Evolutionary conservation across 495 filamentous ascomycete genomes (phyloP).

Genomic region (Aspergillus diversus): DNA sequence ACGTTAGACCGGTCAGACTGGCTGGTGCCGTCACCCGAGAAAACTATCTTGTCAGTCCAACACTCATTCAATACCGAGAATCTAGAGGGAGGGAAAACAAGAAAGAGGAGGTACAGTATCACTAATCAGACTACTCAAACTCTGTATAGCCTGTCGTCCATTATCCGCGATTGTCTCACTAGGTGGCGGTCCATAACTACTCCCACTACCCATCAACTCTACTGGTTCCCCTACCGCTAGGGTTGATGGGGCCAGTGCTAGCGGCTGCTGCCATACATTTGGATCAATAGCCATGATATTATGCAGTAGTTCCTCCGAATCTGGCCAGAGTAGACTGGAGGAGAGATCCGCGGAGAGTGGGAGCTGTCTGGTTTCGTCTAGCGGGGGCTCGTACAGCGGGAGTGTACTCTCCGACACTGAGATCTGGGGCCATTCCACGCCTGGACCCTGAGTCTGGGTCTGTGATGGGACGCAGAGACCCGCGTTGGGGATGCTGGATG

Average conservation of each 20-base stretch:
- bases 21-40: constrained; percentile 5
- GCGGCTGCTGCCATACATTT: constrained; percentile 4
- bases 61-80: too few relatives aligned
- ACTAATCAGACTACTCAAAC: constrained; percentile 4
- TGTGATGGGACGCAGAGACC: not conserved
- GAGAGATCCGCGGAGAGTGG: not conserved
- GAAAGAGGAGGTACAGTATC: constrained; percentile 5
- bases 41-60: not conserved
- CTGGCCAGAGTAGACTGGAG: constrained; percentile 1
- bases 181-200: not conserved
- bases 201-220: not conserved
- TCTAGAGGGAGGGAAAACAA: too few relatives aligned
- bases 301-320: constrained; percentile 6
- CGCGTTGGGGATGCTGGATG: not conserved
- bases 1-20: constrained; percentile 2
- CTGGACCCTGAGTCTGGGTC: not conserved
- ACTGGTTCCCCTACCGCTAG: not conserved
- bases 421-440: not conserved
- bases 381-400: not conserved
- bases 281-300: constrained; percentile 12
- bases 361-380: not conserved
- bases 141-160: constrained; percentile 5
- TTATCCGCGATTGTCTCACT: constrained; percentile 2
- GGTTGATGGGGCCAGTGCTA: not conserved
- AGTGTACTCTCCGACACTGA: not conserved